Evolutionary conservation across 2,329 filamentous ascomycete genomes (phyloP), one percentile per base, ranked within the genome.

Genomic region (Diplodia corticola): DNA sequence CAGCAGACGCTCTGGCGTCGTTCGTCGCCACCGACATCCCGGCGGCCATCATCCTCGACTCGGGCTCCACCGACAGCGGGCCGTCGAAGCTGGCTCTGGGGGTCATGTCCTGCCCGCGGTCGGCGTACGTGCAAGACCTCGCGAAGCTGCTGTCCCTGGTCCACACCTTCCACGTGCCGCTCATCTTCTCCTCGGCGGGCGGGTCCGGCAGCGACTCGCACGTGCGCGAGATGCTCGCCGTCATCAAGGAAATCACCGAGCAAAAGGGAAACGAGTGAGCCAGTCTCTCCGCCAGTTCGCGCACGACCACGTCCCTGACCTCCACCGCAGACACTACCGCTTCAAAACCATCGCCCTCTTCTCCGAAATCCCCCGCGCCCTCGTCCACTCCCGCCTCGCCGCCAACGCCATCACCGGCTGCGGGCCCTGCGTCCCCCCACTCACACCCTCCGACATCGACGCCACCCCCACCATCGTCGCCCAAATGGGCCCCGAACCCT

Each of bases 401-500:
- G 15, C 50, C 17, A 17, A 9, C 9, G 28, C 17, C 17, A 53
- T 53, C n/a, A 53, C 15, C 28, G 28, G 28, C 17, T 53, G 50
- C n/a, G 50, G 50, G 26, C 50, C 28, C 15, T 53, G 50, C 17
- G 50, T 53, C 15, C 50, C 50, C 6, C 50, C 24, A 0, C 4
- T 53, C 3, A 53, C 50, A 70, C 70, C 74, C 4, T 63, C 71
- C 1, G 78, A 81, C 37, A 75, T 85, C 12, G 74, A 80, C 0
- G 67, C 70, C 2, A 76, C 80, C 0, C 67, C 75, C 0, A 69
- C 71, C 0, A 75, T 84, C 5, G 81, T 82, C 0, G 79, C 78
- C 0, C 82, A 84, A 64, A 82, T 83, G 73, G 82, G 82, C 0
- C 72, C 78, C 0, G 82, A 84, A 51, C 80, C 82, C 0, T 82